A percentile compares a stretch with the other conserved stretches of the same genome.
These are phyloP conservation scores for Parastagonospora nodorum DNA, from an alignment of 2,329 filamentous ascomycete species.

Conservation along the genomic window DNA sequence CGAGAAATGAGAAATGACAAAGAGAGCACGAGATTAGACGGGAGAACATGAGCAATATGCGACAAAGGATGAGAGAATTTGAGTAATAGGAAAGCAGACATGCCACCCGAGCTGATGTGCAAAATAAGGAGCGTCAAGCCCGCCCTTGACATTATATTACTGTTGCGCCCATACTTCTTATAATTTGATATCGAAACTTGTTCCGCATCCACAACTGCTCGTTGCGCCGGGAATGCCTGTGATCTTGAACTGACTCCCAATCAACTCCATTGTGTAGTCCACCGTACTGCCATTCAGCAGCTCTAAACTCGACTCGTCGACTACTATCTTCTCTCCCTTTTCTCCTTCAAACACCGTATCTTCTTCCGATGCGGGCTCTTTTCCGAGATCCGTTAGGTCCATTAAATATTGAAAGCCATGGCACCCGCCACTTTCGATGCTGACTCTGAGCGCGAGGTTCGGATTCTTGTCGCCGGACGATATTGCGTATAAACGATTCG, in stretches of 20 bases:
- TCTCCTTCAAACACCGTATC: slow-evolving; percentile 85
- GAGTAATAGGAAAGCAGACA: too few relatives aligned
- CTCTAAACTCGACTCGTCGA: slow-evolving; percentile 86
- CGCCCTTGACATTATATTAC: too few relatives aligned
- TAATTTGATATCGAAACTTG: slow-evolving; percentile 89
- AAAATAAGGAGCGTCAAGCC: too few relatives aligned
- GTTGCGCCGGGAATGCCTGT: slow-evolving; percentile 89
- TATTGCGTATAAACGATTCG: slow-evolving; percentile 70
- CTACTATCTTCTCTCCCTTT: slow-evolving; percentile 74
- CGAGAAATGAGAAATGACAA: too few relatives aligned
- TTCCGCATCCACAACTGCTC: slow-evolving; percentile 95
- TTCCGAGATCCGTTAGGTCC: slow-evolving; percentile 72
- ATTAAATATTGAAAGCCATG: slow-evolving; percentile 98
- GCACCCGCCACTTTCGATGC: slow-evolving; percentile 91
- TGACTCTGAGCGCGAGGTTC: slow-evolving; percentile 83
- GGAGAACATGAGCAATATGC: too few relatives aligned
- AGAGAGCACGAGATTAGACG: too few relatives aligned
- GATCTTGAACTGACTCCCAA: slow-evolving; percentile 94
- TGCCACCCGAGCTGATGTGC: too few relatives aligned
- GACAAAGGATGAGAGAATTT: too few relatives aligned
- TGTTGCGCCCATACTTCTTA: slow-evolving; percentile 7
- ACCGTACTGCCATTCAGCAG: slow-evolving; percentile 91
- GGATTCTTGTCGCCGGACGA: slow-evolving; percentile 64
- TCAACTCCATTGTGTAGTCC: slow-evolving; percentile 95
- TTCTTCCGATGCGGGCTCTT: slow-evolving; percentile 62